These are phyloP conservation scores for Scytalidium lignicola DNA, from an alignment of 2,329 filamentous ascomycete genomes.

Conservation along the genomic window DNA sequence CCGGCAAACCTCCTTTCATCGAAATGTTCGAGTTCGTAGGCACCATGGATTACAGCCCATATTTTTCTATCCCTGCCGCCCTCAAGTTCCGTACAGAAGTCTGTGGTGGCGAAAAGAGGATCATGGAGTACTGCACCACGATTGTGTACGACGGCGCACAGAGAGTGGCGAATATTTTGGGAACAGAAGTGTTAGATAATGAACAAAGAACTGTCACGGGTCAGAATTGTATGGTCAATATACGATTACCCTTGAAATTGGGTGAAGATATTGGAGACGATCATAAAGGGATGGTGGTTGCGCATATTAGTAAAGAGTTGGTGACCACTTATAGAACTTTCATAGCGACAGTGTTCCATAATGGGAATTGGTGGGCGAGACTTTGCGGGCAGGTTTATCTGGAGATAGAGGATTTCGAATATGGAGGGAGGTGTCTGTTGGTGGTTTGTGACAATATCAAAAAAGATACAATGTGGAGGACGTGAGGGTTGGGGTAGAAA, in stretches of 20 bases:
- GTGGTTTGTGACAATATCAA: background rate
- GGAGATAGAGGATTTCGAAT: conserved; percentile 52
- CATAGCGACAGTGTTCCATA: conserved; percentile 47
- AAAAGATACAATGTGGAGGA: no score
- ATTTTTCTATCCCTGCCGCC: conserved; percentile 65
- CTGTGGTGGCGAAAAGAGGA: conserved; percentile 68
- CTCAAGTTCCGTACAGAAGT: conserved; percentile 64
- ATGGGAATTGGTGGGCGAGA: conserved; percentile 46
- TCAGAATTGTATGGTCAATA: background rate
- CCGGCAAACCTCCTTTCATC: conserved; percentile 51
- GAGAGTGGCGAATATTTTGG: no score
- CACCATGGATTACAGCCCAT: conserved; percentile 68
- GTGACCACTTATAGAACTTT: conserved; percentile 41
- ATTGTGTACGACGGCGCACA: no score
- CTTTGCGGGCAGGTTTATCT: conserved; percentile 56
- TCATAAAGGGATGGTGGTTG: background rate
- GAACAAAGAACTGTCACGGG: no score
- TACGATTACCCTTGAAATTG: background rate
- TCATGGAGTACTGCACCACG: conserved; percentile 29
- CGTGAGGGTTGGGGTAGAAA: no score
- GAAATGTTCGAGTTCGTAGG: conserved; percentile 71
- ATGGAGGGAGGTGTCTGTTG: conserved; percentile 30
- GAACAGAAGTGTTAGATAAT: background rate
- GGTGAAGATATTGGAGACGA: background rate
- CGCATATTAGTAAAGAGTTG: conserved; percentile 13